Conservation (phyloP, 768 basidiomycete species). For the Dacryopinax primogenitus region DNA sequence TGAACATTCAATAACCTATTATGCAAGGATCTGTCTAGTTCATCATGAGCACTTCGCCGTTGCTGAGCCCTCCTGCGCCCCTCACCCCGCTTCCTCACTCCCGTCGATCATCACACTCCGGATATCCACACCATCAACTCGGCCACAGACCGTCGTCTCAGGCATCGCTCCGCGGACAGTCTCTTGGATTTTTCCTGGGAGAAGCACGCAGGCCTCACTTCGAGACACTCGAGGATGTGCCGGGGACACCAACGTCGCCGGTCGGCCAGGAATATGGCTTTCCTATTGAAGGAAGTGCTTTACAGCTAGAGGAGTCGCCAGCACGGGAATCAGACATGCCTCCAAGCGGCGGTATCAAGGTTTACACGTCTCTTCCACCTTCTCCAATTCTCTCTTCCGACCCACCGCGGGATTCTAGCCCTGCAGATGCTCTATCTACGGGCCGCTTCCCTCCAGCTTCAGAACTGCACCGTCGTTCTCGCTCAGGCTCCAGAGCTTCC, state of each 20-base stretch:
- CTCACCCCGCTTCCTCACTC: neutral
- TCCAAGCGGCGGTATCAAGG: neutral
- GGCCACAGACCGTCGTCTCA: neutral
- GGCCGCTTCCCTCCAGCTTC: neutral
- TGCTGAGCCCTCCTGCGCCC: neutral
- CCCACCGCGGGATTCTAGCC: neutral
- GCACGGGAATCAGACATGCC: neutral
- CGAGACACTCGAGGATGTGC: neutral
- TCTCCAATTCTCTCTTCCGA: neutral
- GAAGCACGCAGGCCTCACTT: slow-evolving; percentile 1
- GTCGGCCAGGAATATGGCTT: neutral
- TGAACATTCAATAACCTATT: neutral
- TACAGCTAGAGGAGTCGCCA: neutral
- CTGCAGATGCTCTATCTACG: neutral
- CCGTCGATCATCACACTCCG: neutral
- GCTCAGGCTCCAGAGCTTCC: neutral
- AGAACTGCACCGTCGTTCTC: neutral
- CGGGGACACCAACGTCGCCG: neutral
- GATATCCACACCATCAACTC: neutral
- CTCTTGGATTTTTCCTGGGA: neutral
- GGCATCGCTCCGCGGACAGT: neutral
- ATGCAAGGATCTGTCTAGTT: neutral
- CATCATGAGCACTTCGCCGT: neutral
- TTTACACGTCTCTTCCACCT: neutral
- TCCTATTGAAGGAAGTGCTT: neutral